Evolutionary conservation across 306 rosid species (phyloP), one percentile per base, ranked within the genome.

Genomic region (Cucurbita maxima): DNA sequence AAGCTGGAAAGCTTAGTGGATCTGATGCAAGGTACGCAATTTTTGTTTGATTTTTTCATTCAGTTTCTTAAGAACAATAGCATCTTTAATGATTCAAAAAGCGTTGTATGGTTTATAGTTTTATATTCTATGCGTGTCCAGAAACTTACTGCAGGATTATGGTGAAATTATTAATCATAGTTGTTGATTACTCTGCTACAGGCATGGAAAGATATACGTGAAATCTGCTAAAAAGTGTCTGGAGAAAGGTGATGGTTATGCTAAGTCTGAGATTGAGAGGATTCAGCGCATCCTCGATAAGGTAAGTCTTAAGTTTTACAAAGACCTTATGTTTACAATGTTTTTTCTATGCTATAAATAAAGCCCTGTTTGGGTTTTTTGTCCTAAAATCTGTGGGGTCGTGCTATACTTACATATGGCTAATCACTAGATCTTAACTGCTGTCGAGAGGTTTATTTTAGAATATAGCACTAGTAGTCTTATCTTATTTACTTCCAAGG

Each of bases 201-300:
- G 97, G 83, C 66, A 82, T 40, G 97, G 97, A 10, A 85, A 74
- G 69, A 77, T 90, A 54, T 94, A 90, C 81, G n/a, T 89, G 70
- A 90, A 90, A 81, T 82, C 86, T 80, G 92, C 89, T 30, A 85
- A 87, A 76, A 94, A 79, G 76, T 62, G 78, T 53, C 58, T 90
- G 82, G 94, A 79, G 69, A 90, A 90, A 76, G 98, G 97, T 61
- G 77, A 70, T 50, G 92, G 86, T 47, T 94, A 94, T 74, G 87
- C 88, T 34, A 84, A 84, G 81, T 89, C 87, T n/a, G 98, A 94
- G 81, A 82, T 86, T 22, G 88, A 80, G 71, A 85, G 95, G 63
- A 85, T 94, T 53, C 87, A 89, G 13, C 94, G 95, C 77, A 76
- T 94, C 55, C 97, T 94, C 44, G 86, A 82, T 18, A 86, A 93